A percentile compares a stretch with the other conserved stretches of the same genome.
Evolutionary conservation across 768 basidiomycete species (phyloP).

Genomic region (Collybia nuda): DNA sequence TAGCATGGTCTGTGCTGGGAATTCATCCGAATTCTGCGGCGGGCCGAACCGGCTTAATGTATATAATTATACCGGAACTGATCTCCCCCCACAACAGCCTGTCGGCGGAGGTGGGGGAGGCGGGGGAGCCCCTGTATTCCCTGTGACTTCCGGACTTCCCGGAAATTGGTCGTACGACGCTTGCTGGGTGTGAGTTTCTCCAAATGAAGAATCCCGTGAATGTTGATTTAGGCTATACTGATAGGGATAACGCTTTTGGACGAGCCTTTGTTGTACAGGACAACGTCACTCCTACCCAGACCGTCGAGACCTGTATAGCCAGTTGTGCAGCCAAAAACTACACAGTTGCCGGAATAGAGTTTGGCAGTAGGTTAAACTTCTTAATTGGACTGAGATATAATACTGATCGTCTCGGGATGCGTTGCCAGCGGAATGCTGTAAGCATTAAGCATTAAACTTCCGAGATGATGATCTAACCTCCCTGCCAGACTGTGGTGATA

Average conservation of each 20-base stretch:
- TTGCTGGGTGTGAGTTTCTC: constrained; percentile 58
- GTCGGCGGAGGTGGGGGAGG: constrained; percentile 25
- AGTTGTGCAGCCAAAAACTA: constrained; percentile 56
- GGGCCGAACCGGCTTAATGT: constrained; percentile 66
- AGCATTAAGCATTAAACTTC: constrained; percentile 12
- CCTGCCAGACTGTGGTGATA: constrained; percentile 67
- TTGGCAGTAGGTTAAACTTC: constrained; percentile 42
- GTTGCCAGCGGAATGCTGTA: constrained; percentile 43
- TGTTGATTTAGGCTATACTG: neutral
- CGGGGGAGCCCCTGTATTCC: constrained; percentile 28
- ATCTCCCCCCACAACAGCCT: constrained; percentile 29
- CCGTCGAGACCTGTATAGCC: constrained; percentile 63
- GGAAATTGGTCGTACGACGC: constrained; percentile 57
- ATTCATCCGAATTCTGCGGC: constrained; percentile 67
- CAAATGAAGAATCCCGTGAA: neutral
- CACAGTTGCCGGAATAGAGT: constrained; percentile 73
- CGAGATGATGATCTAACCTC: neutral
- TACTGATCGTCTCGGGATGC: constrained; percentile 1
- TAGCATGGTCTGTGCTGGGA: constrained; percentile 65
- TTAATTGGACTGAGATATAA: constrained; percentile 1
- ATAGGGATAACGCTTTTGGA: constrained; percentile 58
- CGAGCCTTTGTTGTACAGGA: constrained; percentile 44
- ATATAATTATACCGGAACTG: constrained; percentile 69
- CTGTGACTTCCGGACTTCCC: constrained; percentile 51
- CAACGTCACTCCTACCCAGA: constrained; percentile 34